These are phyloP conservation scores for Gossypioides kirkii DNA, from an alignment of 345 rosid genomes.

Conservation along the genomic window DNA sequence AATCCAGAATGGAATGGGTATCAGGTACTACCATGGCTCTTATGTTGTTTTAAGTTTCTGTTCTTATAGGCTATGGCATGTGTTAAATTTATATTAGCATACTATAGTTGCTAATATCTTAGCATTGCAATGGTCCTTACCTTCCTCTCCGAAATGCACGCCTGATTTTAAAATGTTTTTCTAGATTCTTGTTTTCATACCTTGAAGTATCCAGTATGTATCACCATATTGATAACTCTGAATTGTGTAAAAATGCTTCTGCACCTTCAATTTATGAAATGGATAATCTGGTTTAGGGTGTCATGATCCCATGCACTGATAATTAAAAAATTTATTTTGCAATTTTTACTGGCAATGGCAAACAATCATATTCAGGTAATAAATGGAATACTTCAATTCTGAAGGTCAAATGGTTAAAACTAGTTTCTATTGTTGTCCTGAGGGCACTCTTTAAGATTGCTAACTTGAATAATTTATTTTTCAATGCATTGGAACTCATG, in stretches of 20 bases:
- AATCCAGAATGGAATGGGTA: slow-evolving; percentile 78
- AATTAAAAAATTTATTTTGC: neutral
- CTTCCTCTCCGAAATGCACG: neutral
- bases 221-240: neutral
- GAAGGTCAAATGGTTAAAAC: neutral
- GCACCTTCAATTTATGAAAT: neutral
- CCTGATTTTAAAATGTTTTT: neutral
- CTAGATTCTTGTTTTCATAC: neutral
- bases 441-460: neutral
- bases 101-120: neutral
- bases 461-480: neutral
- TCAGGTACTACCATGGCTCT: slow-evolving; percentile 43
- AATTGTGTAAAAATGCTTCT: neutral
- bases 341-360: neutral
- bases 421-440: neutral
- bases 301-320: neutral
- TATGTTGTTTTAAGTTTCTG: neutral
- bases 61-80: neutral
- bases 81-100: neutral
- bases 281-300: slow-evolving; percentile 1
- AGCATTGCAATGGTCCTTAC: neutral
- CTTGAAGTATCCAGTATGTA: neutral
- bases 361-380: neutral
- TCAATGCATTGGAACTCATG: neutral
- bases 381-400: neutral